Evolutionary conservation across 169 alveolate genomes (phyloP).

Genomic region (Plasmodium relictum): DNA sequence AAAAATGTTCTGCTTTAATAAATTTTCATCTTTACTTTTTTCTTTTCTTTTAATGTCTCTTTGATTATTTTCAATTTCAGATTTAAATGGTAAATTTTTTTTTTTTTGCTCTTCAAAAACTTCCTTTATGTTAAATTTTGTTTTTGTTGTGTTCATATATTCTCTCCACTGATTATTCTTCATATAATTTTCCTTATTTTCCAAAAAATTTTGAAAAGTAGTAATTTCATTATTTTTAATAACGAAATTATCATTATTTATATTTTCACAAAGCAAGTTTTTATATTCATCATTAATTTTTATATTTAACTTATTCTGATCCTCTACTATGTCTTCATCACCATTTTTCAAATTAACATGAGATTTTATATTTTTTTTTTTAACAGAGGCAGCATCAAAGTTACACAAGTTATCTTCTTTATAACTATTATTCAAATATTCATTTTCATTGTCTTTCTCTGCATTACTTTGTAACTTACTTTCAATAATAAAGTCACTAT

Average conservation of each 20-base stretch:
- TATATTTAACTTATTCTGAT: constrained; percentile 20
- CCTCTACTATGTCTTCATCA: background rate
- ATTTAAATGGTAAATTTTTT: background rate
- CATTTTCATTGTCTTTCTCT: background rate
- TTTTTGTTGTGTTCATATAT: background rate
- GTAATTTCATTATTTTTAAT: constrained; percentile 57
- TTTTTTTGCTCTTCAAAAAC: background rate
- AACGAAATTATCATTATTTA: constrained; percentile 70
- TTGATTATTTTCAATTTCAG: background rate
- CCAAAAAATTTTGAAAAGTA: constrained; percentile 41
- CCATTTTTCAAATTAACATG: background rate
- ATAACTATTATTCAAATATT: background rate
- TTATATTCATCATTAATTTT: constrained; percentile 27
- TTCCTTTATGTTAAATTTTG: background rate
- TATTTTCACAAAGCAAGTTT: constrained; percentile 37
- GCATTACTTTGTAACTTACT: background rate
- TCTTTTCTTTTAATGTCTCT: background rate
- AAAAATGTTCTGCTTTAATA: background rate
- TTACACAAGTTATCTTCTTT: background rate
- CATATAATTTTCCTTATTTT: constrained; percentile 2
- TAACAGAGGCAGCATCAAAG: background rate
- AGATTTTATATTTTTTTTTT: background rate
- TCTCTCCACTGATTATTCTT: constrained; percentile 35
- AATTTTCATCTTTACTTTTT: background rate
- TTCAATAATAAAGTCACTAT: background rate